phyloP scores from a whole-genome alignment of 148 eudicot genomes.

The Oxyria digyna region DNA sequence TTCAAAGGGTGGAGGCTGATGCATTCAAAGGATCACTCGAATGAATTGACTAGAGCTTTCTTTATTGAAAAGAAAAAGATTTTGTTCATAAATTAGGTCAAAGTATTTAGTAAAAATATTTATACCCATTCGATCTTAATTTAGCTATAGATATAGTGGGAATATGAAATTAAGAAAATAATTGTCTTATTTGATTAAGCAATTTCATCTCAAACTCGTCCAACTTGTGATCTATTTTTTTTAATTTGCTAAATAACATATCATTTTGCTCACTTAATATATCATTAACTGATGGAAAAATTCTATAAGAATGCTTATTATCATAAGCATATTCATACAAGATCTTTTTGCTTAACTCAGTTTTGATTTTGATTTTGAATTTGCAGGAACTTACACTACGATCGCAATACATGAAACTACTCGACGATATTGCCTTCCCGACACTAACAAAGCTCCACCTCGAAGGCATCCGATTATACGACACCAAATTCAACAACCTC shows the following conservation, averaged over 20 bases:
- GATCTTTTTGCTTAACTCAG: no score
- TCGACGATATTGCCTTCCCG: not conserved
- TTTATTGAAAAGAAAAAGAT: no score
- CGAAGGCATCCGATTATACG: not conserved
- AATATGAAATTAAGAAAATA: not conserved
- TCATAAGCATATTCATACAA: no score
- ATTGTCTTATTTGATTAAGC: not conserved
- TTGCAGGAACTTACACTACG: constrained; percentile 2
- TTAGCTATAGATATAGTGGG: no score
- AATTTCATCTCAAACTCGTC: not conserved
- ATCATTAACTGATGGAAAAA: no score
- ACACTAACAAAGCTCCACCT: not conserved
- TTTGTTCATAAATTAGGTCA: no score
- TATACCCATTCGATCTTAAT: not conserved
- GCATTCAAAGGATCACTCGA: not conserved
- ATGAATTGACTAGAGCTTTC: not conserved
- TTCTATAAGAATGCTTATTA: no score
- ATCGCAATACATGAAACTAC: not conserved
- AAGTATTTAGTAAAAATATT: no score
- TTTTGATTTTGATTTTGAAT: not conserved
- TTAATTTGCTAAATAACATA: no score
- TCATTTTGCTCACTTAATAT: no score
- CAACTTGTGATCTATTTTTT: no score
- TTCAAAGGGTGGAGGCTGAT: not conserved
- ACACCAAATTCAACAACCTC: not conserved